Evolutionary conservation across 2,329 filamentous ascomycete species (phyloP).

Genomic region (Claviceps africana): DNA sequence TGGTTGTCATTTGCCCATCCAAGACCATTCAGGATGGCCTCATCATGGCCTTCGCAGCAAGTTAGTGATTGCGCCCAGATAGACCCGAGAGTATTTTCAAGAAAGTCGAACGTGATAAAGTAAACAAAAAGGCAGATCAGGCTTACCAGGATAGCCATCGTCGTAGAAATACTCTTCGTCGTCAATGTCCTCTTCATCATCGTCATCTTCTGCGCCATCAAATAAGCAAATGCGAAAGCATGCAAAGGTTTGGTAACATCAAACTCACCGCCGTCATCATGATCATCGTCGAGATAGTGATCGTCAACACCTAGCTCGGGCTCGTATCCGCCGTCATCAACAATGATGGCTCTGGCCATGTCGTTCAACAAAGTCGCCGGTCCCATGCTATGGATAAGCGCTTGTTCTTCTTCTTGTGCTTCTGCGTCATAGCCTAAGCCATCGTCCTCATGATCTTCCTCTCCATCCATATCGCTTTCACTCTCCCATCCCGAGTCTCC

Average conservation of each 20-base stretch:
- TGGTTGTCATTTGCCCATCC: slow-evolving; percentile 44
- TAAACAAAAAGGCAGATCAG: not conserved
- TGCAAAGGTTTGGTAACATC: not conserved
- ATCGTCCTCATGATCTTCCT: slow-evolving; percentile 36
- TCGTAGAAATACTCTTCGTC: slow-evolving; percentile 53
- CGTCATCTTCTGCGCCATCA: slow-evolving; percentile 28
- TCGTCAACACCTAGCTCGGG: slow-evolving; percentile 39
- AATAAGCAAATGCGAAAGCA: not conserved
- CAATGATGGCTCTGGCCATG: slow-evolving; percentile 42
- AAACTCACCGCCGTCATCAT: slow-evolving; percentile 44
- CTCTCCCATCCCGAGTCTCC: slow-evolving; percentile 49
- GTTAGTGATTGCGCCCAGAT: not conserved
- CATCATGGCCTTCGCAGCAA: slow-evolving; percentile 4
- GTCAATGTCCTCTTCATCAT: slow-evolving; percentile 58
- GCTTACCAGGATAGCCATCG: slow-evolving; percentile 43
- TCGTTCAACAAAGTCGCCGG: slow-evolving; percentile 33
- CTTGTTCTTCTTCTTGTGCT: slow-evolving; percentile 40
- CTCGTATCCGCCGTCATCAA: slow-evolving; percentile 36
- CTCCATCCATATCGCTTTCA: slow-evolving; percentile 42
- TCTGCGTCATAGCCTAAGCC: slow-evolving; percentile 42
- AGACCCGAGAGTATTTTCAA: not conserved
- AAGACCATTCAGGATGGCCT: slow-evolving; percentile 31
- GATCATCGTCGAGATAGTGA: slow-evolving; percentile 38
- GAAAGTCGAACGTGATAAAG: not conserved
- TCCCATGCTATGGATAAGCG: slow-evolving; percentile 30